Evolutionary conservation across 2,329 filamentous ascomycete species (phyloP), one percentile per base, ranked within the genome.

Genomic region (Plectosphaerella plurivora): DNA sequence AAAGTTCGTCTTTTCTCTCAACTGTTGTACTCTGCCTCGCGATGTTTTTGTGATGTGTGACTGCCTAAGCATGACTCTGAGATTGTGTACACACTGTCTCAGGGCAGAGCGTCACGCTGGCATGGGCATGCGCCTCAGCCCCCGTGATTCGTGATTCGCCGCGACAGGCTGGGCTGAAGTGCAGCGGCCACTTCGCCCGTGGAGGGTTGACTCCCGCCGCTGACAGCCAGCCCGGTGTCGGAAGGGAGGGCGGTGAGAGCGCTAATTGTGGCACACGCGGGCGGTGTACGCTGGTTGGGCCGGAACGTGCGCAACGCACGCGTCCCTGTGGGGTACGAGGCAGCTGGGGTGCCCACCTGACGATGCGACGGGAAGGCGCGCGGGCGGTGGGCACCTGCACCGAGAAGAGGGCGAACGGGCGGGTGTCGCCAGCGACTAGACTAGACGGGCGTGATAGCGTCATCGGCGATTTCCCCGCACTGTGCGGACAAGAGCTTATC

Each of bases 1-100:
- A 56, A 56, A 53, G 48, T 55, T 55, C 55, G 51, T 44, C 24
- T 46, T 5, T 45, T 49, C 51, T 49, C 22, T 42, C 36, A 28
- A 42, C 5, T 39, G 3, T 33, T 11, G n/a, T 44, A 44, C 18
- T n/a, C n/a, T n/a, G n/a, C n/a, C 36, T 20, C 36, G 47, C 46
- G 49, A 16, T 20, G 24, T 42, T 24, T 35, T 46, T 54, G 48
- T 50, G 48, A 33, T 47, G 33, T 49, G 36, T 22, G 22, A 22
- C 22, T 22, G 22, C 22, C 22, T 22, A 22, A 22, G 53, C 37
- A 45, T 49, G 16, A 5, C 7, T n/a, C 28, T 9, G 28, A 33
- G 11, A 33, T 33, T 33, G 28, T 33, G 28, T 33, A 8, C 28
- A 33, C 28, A 33, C 28, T 8, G 28, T 33, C 28, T 33, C 28